Evolutionary conservation across 495 filamentous ascomycete genomes (phyloP).

Genomic region (Penicillium fimorum): DNA sequence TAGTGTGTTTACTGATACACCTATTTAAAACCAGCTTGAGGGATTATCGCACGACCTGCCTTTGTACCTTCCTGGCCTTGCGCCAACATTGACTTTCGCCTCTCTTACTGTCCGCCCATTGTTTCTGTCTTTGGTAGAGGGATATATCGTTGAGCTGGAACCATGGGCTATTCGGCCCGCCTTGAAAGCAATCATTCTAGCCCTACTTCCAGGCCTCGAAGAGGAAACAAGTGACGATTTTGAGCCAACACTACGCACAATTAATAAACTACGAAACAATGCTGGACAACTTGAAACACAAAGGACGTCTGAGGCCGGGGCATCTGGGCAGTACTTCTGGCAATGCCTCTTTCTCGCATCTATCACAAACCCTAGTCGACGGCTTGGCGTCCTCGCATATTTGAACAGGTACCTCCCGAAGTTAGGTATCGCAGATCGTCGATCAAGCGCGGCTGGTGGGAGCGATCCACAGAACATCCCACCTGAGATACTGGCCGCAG

Average conservation of each 20-base stretch:
- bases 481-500: constrained; percentile 41
- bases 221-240: constrained; percentile 98
- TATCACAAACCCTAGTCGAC: constrained; percentile 80
- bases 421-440: constrained; percentile 50
- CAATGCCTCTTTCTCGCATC: constrained; percentile 94
- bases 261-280: constrained; percentile 73
- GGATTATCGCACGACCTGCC: constrained; percentile 76
- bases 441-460: constrained; percentile 31
- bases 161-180: constrained; percentile 73
- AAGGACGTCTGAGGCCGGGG: constrained; percentile 47
- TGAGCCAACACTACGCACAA: constrained; percentile 73
- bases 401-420: constrained; percentile 75
- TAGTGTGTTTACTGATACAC: constrained; percentile 13
- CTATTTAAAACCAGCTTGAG: constrained; percentile 47
- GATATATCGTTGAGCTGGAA: constrained; percentile 70
- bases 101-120: constrained; percentile 82
- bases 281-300: constrained; percentile 52
- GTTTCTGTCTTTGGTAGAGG: constrained; percentile 81
- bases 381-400: constrained; percentile 84
- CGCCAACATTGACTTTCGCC: constrained; percentile 85
- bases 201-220: constrained; percentile 85
- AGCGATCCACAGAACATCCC: constrained; percentile 24
- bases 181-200: constrained; percentile 81
- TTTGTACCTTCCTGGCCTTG: constrained; percentile 85
- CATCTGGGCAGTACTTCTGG: constrained; percentile 90